Evolutionary conservation across 352 stramenopile genomes (phyloP).

Genomic region (Pythium brachiatum): DNA sequence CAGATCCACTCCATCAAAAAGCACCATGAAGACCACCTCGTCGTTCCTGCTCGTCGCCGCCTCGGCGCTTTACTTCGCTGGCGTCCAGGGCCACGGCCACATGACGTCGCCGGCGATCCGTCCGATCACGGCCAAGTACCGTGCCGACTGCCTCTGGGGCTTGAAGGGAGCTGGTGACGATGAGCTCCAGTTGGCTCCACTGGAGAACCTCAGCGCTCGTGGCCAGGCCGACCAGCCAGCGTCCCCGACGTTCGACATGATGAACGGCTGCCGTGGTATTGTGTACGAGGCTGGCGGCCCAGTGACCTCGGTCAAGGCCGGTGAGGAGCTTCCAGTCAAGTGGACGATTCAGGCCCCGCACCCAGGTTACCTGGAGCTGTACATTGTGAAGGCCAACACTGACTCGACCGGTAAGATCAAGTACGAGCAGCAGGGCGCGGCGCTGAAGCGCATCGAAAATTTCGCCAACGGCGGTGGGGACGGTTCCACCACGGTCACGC

Average conservation of each 20-base stretch:
- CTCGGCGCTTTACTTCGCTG: neutral
- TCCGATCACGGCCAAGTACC: constrained; percentile 37
- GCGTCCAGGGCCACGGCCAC: constrained; percentile 26
- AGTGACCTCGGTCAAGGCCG: constrained; percentile 39
- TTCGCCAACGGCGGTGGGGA: constrained; percentile 38
- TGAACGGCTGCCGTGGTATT: constrained; percentile 55
- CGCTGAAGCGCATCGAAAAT: constrained; percentile 38
- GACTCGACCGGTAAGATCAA: constrained; percentile 40
- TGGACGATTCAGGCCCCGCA: constrained; percentile 59
- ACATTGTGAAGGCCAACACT: constrained; percentile 48
- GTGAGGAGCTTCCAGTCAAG: constrained; percentile 38
- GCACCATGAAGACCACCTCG: constrained; percentile 19
- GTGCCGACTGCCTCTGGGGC: constrained; percentile 32
- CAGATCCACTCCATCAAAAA: neutral
- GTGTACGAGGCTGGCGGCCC: constrained; percentile 45
- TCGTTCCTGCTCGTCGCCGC: constrained; percentile 12
- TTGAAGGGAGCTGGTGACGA: constrained; percentile 44
- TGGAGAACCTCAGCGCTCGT: constrained; percentile 52
- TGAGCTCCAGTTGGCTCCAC: constrained; percentile 45
- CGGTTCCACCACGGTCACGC: constrained; percentile 31
- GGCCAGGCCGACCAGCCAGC: constrained; percentile 40
- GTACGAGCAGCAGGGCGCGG: constrained; percentile 34
- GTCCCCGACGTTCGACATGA: constrained; percentile 51
- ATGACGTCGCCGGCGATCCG: constrained; percentile 23
- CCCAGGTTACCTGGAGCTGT: constrained; percentile 50